These are phyloP conservation scores for Citrus unshiu DNA, from an alignment of 345 rosid species.

Conservation along the genomic window DNA sequence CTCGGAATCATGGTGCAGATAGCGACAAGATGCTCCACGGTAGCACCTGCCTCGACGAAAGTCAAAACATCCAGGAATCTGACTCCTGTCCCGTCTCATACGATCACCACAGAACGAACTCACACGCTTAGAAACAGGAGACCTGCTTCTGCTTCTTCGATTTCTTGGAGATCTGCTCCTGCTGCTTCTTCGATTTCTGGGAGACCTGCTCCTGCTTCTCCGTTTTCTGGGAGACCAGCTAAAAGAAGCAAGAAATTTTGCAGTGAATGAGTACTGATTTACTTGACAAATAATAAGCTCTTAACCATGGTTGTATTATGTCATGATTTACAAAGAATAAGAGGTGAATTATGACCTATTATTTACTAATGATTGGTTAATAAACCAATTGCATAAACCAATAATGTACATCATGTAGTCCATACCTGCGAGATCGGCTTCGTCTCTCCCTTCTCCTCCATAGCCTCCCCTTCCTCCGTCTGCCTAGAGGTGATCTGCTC, in stretches of 20 bases:
- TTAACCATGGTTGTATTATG: background rate
- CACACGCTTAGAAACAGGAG: conserved; percentile 34
- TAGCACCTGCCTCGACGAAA: conserved; percentile 56
- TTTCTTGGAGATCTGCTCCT: conserved; percentile 45
- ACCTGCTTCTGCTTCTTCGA: conserved; percentile 42
- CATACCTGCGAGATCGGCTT: conserved; percentile 55
- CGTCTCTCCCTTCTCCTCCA: conserved; percentile 41
- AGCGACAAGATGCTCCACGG: conserved; percentile 61
- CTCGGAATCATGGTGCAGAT: conserved; percentile 40
- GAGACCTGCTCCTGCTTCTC: conserved; percentile 33
- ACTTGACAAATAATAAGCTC: conserved; percentile 1
- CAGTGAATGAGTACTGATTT: conserved; percentile 1
- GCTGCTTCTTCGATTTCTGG: conserved; percentile 28
- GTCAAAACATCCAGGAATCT: conserved; percentile 45
- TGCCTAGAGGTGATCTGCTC: conserved; percentile 40
- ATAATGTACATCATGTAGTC: background rate
- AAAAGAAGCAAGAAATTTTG: conserved; percentile 20
- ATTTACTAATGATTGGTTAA: background rate
- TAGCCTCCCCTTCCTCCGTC: conserved; percentile 39
- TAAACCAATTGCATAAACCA: background rate
- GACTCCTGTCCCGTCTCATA: conserved; percentile 30
- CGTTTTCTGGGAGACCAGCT: conserved; percentile 46
- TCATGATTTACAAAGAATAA: background rate
- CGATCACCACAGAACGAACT: conserved; percentile 20
- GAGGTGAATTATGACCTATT: background rate